A percentile compares a stretch with the other conserved stretches of the same genome.
phyloP scores from a whole-genome alignment of 108 stramenopile genomes.

The Cyclotella sp. region DNA sequence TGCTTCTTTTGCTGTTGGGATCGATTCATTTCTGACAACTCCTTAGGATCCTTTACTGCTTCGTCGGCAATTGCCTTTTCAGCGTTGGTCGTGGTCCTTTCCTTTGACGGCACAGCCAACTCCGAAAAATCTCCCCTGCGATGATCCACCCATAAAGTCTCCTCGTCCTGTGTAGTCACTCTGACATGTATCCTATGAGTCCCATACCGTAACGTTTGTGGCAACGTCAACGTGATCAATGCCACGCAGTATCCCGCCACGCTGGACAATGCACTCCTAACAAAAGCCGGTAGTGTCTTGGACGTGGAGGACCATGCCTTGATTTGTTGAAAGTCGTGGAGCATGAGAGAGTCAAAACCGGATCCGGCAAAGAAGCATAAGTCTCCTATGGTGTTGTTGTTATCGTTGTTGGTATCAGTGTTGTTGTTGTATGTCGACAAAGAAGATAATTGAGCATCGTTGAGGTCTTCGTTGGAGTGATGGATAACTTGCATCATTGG shows the following conservation, averaged over 20 bases:
- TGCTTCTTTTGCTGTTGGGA: slow-evolving; percentile 4
- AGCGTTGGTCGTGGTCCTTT: not conserved
- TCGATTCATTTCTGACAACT: not conserved
- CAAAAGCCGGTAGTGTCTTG: slow-evolving; percentile 18
- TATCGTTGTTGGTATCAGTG: too few relatives aligned
- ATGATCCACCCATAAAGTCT: slow-evolving; percentile 74
- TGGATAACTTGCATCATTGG: slow-evolving; percentile 65
- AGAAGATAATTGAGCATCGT: not conserved
- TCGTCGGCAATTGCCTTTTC: not conserved
- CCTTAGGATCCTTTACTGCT: not conserved
- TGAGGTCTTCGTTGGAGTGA: slow-evolving; percentile 14
- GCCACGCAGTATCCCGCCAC: slow-evolving; percentile 76
- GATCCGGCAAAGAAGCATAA: slow-evolving; percentile 82
- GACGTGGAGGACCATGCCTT: slow-evolving; percentile 58
- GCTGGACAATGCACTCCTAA: slow-evolving; percentile 48
- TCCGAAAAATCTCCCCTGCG: slow-evolving; percentile 68
- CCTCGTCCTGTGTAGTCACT: slow-evolving; percentile 54
- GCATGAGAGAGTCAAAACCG: slow-evolving; percentile 74
- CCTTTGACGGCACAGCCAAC: not conserved
- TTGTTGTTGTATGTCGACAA: not conserved
- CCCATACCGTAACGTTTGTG: slow-evolving; percentile 51
- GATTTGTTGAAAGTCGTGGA: slow-evolving; percentile 70
- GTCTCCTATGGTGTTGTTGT: slow-evolving; percentile 46
- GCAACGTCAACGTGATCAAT: slow-evolving; percentile 63
- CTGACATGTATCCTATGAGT: slow-evolving; percentile 56